Evolutionary conservation across 306 rosid species (phyloP), one percentile per base, ranked within the genome.

Genomic region (Prunus davidiana): DNA sequence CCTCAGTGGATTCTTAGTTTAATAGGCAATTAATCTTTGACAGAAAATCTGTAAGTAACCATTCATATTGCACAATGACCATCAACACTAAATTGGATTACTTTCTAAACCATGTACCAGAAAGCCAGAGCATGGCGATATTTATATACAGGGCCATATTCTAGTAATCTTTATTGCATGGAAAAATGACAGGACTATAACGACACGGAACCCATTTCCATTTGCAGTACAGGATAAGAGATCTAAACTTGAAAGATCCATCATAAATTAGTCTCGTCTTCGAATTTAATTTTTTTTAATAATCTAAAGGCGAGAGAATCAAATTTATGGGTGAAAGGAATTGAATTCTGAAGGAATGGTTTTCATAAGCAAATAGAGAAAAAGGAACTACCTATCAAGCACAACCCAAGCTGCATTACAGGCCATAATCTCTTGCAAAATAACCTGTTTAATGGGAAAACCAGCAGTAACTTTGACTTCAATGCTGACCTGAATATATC

Each of bases 401-500:
- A 93, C 45, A 74, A 87, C 81, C 97, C 97, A 90, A 54, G 86
- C 80, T 75, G 90, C 91, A 71, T 86, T 78, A 49, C 75, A 86
- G 55, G 81, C 72, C 66, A 67, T 63, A 70, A 89, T 78, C 80
- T 93, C 93, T 78, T 90, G 96, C 79, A 85, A 68, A 78, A 93
- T 66, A 82, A 93, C 88, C 75, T 86, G 87, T 78, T 77, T 93
- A 70, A 87, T 55, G 14, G 98, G 96, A 83, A 76, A 93, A 55
- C 97, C 96, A 4, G 97, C 93, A 2, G 84, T 85, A 77, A 93
- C 87, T 83, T 88, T 88, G 80, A 90, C 89, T 75, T 93, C 91
- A 13, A 93, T 66, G 64, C 75, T 83, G 86, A 90, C 84, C 98
- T 93, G 87, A 60, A 79, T 41, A 49, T 71, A 47, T 27, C 18